Conservation (phyloP, 257 asterid genomes). For the Capsicum pubescens region DNA sequence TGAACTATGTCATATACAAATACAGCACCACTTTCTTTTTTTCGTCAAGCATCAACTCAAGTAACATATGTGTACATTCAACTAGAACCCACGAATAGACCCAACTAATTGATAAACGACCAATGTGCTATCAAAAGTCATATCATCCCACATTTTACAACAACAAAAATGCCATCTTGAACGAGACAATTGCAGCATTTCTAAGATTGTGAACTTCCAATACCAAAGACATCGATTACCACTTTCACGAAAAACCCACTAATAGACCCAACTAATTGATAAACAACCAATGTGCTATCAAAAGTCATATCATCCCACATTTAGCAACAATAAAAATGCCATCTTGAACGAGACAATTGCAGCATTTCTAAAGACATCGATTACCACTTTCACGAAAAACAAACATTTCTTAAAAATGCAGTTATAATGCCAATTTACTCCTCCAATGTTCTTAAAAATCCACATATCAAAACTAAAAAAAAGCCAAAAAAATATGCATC, state of each 20-base stretch:
- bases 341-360: no score
- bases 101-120: not conserved
- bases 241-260: no score
- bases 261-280: no score
- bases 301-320: no score
- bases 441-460: not conserved
- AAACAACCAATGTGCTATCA: no score
- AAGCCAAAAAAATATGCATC: not conserved
- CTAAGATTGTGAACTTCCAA: not conserved
- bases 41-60: not conserved
- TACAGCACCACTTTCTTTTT: not conserved
- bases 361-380: no score
- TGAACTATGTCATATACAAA: not conserved
- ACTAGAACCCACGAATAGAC: not conserved
- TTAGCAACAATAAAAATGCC: no score
- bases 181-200: constrained; percentile 13
- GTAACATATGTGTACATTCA: not conserved
- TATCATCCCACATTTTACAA: not conserved
- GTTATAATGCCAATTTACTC: not conserved
- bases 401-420: no score
- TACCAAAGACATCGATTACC: no score
- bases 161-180: not conserved
- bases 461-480: not conserved
- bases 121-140: constrained; percentile 3
- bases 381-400: not conserved